Base-by-base conservation (phyloP, 257 asterid species). In the Nicotiana knightiana region DNA sequence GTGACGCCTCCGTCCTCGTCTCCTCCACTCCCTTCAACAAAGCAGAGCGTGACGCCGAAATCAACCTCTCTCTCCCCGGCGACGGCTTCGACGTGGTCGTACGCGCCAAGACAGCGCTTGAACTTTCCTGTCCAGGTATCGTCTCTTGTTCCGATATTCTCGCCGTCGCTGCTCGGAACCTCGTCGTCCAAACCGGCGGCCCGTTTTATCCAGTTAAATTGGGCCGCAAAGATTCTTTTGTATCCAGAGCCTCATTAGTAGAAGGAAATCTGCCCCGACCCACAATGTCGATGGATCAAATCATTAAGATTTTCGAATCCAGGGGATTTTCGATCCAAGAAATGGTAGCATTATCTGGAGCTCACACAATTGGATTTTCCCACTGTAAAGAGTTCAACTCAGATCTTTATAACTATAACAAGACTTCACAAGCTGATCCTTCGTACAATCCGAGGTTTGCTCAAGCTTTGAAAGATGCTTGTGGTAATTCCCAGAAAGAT, bases 91-190 rank as follows among this genome's bases (percentile, higher is more conserved):
- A 96, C 84, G 96, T 93, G 35, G 90, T 96, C 80, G 89, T 91
- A 5, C 96, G 99, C 67, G 99, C 97, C 24, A 96, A 96, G 85
- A 82, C 97, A 18, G 96, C 93, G 9, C 91, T 95, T 21, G 99
- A 95, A 80, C 95, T 95, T 51, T 68, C 88, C 28, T 95, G 99
- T 86, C 98, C 98, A 6, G 96, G 97, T 39, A 88, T 89, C 7
- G 99, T 96, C 21, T 96, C 99, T 28, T 96, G 99, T 81, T 91
- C 99, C 77, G 98, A 96, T 43, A 96, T 96, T 8, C 90, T 96
- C 77, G 92, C 98, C 75, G 93, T 87, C 17, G 97, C 99, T 21
- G 61, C 97, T 4, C 91, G 99, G 68, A 94, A 96, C 78, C 96
- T 96, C 18, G 97, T 96, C 6, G 88, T 87, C 3, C 91, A 90